Base-by-base conservation (phyloP, 2,329 filamentous ascomycete species). In the Furcasterigmium furcatum region DNA sequence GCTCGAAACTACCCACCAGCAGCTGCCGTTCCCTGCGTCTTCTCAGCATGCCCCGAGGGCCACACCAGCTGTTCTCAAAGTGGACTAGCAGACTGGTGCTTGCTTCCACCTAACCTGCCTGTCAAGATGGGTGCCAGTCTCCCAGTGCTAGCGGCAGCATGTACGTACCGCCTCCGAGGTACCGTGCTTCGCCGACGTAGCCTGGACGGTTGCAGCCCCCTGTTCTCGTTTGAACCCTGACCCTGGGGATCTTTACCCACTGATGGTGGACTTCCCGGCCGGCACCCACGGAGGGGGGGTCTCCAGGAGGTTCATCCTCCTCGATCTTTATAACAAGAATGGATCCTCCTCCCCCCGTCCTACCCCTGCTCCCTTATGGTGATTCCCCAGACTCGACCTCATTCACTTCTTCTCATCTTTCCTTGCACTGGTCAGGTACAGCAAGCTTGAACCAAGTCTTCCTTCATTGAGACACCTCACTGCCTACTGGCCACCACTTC, bases 331-430 rank as follows among this genome's bases (percentile, higher is more conserved):
- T 42, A 42, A 42, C 29, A 20, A 18, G 14, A 19, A 41, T 27
- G 40, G 20, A 42, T 32, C 7, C 34, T 27, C 39, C 25, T 29
- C 18, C 38, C 44, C 44, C 19, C 38, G 14, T 46, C 42, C 42
- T 36, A 48, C 42, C 43, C 45, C 34, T 50, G 43, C 47, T 43
- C 43, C 19, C 30, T 39, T 44, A 44, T 36, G 24, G 19, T 36
- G 34, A 36, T 36, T 36, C 34, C 34, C 34, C 34, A 36, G 34
- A 36, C 46, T 41, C 46, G 36, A 51, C 38, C 46, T 44, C 38
- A 29, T 22, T 13, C 38, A 42, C 41, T 18, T 35, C 32, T 35
- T 34, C 24, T 34, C 44, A 19, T 43, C 49, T 38, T 47, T 25
- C 42, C 45, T 18, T 27, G 18, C 38, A 42, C 32, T 40, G 36